Conservation (phyloP, 1,139 yeast genomes). For the Scheffersomyces illinoinensis region DNA sequence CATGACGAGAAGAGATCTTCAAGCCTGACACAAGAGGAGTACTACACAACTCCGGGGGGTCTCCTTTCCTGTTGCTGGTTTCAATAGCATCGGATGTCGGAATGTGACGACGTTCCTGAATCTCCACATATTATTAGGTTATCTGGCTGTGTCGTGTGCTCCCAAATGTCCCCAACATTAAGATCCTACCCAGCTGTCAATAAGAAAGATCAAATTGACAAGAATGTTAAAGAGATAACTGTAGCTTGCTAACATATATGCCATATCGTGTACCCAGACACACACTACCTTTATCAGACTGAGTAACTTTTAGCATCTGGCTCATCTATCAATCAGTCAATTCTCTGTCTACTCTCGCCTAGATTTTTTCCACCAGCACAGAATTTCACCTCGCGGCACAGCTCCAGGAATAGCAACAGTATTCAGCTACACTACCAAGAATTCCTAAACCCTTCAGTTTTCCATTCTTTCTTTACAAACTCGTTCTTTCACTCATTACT, state of each 20-base stretch:
- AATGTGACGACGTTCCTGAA: background rate
- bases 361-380: conserved; percentile 1
- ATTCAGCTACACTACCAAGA: background rate
- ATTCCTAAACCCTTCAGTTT: background rate
- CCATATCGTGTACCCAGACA: background rate
- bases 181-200: background rate
- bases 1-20: background rate
- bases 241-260: background rate
- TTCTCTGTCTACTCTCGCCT: background rate
- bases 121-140: background rate
- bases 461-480: background rate
- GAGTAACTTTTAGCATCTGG: background rate
- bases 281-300: background rate
- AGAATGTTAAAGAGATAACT: background rate
- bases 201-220: background rate
- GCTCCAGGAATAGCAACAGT: background rate
- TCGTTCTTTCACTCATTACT: background rate
- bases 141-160: background rate
- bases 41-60: background rate
- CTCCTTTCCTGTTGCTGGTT: no score
- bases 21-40: background rate
- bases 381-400: background rate
- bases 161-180: background rate
- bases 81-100: background rate
- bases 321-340: background rate